Evolutionary conservation across 164 flowering plant species (phyloP).

Genomic region (Umbilicus rupestris): DNA sequence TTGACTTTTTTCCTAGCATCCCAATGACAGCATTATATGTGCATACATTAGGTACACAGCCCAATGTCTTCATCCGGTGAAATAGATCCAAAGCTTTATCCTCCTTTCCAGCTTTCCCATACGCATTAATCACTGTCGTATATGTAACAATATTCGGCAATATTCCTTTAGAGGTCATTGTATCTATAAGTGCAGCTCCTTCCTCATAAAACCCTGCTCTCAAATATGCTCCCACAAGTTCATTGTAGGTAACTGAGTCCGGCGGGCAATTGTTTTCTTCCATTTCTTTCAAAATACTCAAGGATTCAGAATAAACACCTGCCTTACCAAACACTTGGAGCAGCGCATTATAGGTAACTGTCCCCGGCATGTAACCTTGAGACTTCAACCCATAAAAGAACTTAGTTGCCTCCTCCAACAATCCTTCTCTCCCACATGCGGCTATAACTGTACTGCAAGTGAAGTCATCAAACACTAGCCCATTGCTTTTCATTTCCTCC

Average conservation of each 20-base stretch:
- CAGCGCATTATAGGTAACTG: slow-evolving; percentile 69
- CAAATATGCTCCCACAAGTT: slow-evolving; percentile 70
- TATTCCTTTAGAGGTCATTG: slow-evolving; percentile 54
- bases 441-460: slow-evolving; percentile 89
- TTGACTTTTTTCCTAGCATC: slow-evolving; percentile 76
- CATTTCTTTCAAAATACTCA: slow-evolving; percentile 73
- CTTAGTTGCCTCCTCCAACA: slow-evolving; percentile 57
- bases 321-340: slow-evolving; percentile 78
- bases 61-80: slow-evolving; percentile 52
- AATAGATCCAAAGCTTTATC: slow-evolving; percentile 63
- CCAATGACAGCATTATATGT: slow-evolving; percentile 73
- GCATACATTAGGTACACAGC: slow-evolving; percentile 79
- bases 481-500: slow-evolving; percentile 60
- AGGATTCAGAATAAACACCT: slow-evolving; percentile 57
- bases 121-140: slow-evolving; percentile 74
- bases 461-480: slow-evolving; percentile 72
- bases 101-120: slow-evolving; percentile 73
- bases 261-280: slow-evolving; percentile 63
- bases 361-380: slow-evolving; percentile 56
- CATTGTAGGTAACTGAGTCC: slow-evolving; percentile 76
- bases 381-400: slow-evolving; percentile 52
- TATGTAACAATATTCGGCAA: slow-evolving; percentile 82
- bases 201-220: slow-evolving; percentile 78
- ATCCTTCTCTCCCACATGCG: slow-evolving; percentile 84
- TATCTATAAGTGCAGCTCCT: slow-evolving; percentile 59